Base-by-base conservation (phyloP, 2,329 filamentous ascomycete genomes). In the Aspergillus tanneri region DNA sequence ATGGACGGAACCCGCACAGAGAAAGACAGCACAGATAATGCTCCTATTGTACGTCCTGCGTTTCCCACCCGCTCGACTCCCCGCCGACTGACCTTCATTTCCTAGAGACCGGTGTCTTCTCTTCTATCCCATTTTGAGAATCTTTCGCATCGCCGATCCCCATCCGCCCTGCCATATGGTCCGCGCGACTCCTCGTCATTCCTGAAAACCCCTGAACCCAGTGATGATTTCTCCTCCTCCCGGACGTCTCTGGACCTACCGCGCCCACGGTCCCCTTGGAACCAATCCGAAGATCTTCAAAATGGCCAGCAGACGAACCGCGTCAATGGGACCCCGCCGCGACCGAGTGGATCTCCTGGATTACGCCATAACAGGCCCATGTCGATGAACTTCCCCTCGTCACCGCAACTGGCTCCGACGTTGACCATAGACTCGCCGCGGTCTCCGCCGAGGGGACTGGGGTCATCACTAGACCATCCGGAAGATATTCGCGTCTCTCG, bases 401-500 rank as follows among this genome's bases (percentile, higher is more conserved):
- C 71, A 11, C 66, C 72, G 21, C 70, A 72, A 47, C 58, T 72
- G 10, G 63, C 69, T 9, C 72, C 73, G 9, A 69, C 66, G 1
- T 61, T 75, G 42, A 70, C 69, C 4, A 64, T 75, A 6, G 69
- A 75, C 41, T 74, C 73, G 3, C 72, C 72, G 6, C 64, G 63
- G 30, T 73, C 73, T 35, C 72, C 72, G 18, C 71, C 73, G 7
- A 64, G 66, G 6, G 58, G 55, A 5, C 43, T 58, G 25, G 61
- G 61, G 36, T 49, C 59, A 11, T 50, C 57, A 82, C 72, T 83
- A 78, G 63, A 74, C 79, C 42, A 78, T 86, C 11, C 83, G 83
- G 63, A 88, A 87, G 58, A 84, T 90, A 43, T 86, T 86, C 50
- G 63, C 23, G 42, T 55, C 23, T 47, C 53, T 40, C 59, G 61